A percentile compares a stretch with the other conserved stretches of the same genome.
These are phyloP conservation scores for Boletus rex-veris DNA, from an alignment of 768 basidiomycete species.

Conservation along the genomic window DNA sequence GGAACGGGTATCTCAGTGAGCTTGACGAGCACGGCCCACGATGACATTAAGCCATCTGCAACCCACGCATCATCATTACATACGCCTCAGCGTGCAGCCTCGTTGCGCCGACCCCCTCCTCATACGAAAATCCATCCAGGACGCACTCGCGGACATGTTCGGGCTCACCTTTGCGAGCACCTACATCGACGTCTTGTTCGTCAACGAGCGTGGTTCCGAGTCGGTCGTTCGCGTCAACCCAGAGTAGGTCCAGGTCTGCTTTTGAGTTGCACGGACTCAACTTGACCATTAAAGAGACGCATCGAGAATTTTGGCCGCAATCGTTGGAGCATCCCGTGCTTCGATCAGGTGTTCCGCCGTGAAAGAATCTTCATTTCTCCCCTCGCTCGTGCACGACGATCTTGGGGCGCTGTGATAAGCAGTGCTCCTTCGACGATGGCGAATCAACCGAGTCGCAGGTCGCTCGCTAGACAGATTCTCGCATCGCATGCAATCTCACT, in stretches of 20 bases:
- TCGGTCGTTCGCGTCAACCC: constrained; percentile 21
- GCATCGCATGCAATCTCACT: neutral
- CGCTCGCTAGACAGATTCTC: neutral
- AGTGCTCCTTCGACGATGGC: constrained; percentile 1
- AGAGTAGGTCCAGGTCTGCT: constrained; percentile 11
- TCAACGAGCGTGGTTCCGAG: constrained; percentile 29
- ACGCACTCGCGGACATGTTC: constrained; percentile 51
- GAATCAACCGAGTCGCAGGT: constrained; percentile 2
- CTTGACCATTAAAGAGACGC: constrained; percentile 18
- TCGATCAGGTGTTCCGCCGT: constrained; percentile 22
- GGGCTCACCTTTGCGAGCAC: constrained; percentile 49
- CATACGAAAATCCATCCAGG: constrained; percentile 54
- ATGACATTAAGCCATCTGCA: constrained; percentile 20
- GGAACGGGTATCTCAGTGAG: too few relatives aligned
- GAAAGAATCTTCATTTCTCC: constrained; percentile 31
- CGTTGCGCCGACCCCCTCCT: constrained; percentile 39
- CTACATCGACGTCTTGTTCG: constrained; percentile 59
- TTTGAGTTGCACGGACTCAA: neutral
- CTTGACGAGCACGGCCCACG: neutral
- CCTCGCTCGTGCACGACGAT: constrained; percentile 24
- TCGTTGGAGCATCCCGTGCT: constrained; percentile 22
- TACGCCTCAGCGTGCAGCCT: constrained; percentile 21
- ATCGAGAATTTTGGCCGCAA: constrained; percentile 23
- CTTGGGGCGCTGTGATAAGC: constrained; percentile 3
- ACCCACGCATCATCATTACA: constrained; percentile 24